These are phyloP conservation scores for Ogataea saltuana DNA, from an alignment of 805 yeast genomes.

Conservation along the genomic window DNA sequence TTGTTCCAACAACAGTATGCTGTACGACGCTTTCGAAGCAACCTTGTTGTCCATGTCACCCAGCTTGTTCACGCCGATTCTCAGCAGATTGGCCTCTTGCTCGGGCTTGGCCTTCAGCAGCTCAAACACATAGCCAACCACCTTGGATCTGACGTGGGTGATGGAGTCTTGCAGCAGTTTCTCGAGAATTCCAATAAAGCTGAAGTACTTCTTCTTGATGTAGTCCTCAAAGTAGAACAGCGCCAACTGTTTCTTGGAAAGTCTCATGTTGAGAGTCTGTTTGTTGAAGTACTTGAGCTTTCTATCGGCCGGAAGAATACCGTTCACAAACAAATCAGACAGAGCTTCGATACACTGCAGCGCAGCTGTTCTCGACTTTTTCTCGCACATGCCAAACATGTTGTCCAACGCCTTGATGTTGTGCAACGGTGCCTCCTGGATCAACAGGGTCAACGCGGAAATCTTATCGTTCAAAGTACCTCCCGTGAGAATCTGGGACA, in stretches of 20 bases:
- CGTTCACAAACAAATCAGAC: slow-evolving; percentile 82
- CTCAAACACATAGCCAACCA: slow-evolving; percentile 75
- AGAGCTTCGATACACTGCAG: slow-evolving; percentile 86
- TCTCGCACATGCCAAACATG: slow-evolving; percentile 73
- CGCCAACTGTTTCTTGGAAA: slow-evolving; percentile 60
- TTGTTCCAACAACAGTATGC: slow-evolving; percentile 76
- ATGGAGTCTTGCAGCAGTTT: slow-evolving; percentile 87
- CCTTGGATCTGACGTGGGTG: slow-evolving; percentile 78
- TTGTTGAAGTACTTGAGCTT: slow-evolving; percentile 78
- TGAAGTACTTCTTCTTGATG: slow-evolving; percentile 73
- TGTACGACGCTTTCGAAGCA: slow-evolving; percentile 82
- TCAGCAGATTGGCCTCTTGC: slow-evolving; percentile 88
- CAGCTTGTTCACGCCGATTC: slow-evolving; percentile 87
- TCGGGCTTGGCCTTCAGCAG: slow-evolving; percentile 86
- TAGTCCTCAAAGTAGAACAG: slow-evolving; percentile 87
- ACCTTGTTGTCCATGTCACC: slow-evolving; percentile 94
- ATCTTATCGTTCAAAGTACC: slow-evolving; percentile 97
- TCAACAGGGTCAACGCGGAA: slow-evolving; percentile 86
- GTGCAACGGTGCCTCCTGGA: slow-evolving; percentile 95
- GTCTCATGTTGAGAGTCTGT: slow-evolving; percentile 53
- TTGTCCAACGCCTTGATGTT: slow-evolving; percentile 82
- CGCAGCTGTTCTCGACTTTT: slow-evolving; percentile 92
- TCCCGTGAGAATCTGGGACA: slow-evolving; percentile 80
- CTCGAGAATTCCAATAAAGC: slow-evolving; percentile 75
- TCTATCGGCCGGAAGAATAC: slow-evolving; percentile 85